These are phyloP conservation scores for Nicotiana otophora DNA, from an alignment of 257 asterid genomes.

Conservation along the genomic window DNA sequence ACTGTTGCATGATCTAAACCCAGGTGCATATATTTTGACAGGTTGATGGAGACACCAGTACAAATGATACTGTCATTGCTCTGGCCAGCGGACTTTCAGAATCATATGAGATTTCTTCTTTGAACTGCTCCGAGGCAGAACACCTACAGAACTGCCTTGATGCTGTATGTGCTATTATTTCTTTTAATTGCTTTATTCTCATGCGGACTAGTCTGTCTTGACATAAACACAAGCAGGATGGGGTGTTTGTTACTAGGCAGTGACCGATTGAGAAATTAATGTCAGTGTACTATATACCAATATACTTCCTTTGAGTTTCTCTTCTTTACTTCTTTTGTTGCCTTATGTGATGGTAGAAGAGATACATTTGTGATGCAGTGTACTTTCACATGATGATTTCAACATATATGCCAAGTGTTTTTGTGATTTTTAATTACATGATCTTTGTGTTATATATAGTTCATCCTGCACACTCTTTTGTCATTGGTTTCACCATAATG, in stretches of 20 bases:
- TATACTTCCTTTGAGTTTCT: not conserved
- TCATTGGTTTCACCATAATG: not conserved
- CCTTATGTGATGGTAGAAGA: not conserved
- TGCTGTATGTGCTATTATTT: slow-evolving; percentile 51
- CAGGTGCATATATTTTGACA: slow-evolving; percentile 32
- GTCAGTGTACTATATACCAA: not conserved
- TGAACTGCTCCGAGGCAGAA: slow-evolving; percentile 59
- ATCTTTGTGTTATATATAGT: not conserved
- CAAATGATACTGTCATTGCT: slow-evolving; percentile 95
- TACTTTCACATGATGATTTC: not conserved
- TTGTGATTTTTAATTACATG: not conserved
- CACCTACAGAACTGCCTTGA: slow-evolving; percentile 89
- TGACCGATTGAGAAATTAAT: not conserved
- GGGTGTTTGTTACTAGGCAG: not conserved
- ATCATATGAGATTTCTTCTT: slow-evolving; percentile 60
- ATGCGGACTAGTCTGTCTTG: not conserved
- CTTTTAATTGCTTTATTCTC: not conserved
- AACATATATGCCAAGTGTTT: not conserved
- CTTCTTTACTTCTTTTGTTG: not conserved
- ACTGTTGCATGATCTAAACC: not conserved
- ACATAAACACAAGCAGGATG: not conserved
- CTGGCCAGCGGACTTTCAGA: slow-evolving; percentile 99
- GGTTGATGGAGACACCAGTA: slow-evolving; percentile 97
- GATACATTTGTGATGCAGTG: not conserved
- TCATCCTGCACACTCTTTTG: not conserved